Conservation (phyloP, 1,284 basidiomycete species). For the Cutaneotrichosporon spelunceum region DNA sequence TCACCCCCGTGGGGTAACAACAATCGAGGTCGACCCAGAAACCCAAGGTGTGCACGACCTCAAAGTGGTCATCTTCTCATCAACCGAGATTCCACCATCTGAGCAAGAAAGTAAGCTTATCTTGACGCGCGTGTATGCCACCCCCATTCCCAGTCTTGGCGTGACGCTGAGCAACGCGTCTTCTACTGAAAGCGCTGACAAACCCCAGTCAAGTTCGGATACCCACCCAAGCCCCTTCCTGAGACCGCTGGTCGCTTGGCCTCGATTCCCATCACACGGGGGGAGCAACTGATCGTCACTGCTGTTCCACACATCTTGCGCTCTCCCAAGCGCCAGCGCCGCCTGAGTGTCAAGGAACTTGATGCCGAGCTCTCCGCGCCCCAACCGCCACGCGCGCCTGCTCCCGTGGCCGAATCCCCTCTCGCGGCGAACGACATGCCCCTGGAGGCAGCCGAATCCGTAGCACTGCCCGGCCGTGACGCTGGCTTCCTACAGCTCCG, state of each 20-base stretch:
- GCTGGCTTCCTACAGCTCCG: constrained; percentile 54
- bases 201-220: constrained; percentile 75
- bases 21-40: constrained; percentile 60
- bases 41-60: constrained; percentile 66
- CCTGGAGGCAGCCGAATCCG: constrained; percentile 28
- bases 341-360: constrained; percentile 38
- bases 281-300: constrained; percentile 79
- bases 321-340: constrained; percentile 23
- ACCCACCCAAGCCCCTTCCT: constrained; percentile 71
- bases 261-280: constrained; percentile 68
- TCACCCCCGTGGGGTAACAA: constrained; percentile 75
- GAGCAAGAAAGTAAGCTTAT: constrained; percentile 67
- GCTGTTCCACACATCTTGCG: constrained; percentile 41
- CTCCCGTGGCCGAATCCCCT: constrained; percentile 19
- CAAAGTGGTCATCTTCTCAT: constrained; percentile 64
- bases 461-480: constrained; percentile 49
- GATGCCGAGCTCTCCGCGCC: constrained; percentile 39
- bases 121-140: background rate
- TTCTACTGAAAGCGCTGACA: background rate
- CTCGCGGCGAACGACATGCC: constrained; percentile 22
- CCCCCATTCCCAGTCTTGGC: background rate
- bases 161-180: too few relatives aligned
- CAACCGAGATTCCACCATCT: constrained; percentile 67
- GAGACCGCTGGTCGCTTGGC: constrained; percentile 68
- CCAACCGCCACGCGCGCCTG: constrained; percentile 15